Percentiles rank a stretch among this genome's conserved stretches.
Evolutionary conservation across 192 early-diverging fungal genomes (phyloP).

Genomic region (Backusella liffmaniae): DNA sequence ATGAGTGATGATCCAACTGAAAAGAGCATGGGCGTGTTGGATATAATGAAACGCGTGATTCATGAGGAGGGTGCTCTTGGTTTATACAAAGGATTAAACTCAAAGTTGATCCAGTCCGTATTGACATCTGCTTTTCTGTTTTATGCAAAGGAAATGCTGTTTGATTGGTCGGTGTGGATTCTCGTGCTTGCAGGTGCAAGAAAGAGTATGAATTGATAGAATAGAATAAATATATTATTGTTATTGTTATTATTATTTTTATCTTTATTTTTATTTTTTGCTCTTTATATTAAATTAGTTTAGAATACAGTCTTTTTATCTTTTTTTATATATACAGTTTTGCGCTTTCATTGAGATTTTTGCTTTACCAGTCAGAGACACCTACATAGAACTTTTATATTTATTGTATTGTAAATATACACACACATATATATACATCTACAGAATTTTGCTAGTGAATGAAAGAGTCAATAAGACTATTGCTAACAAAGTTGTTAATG

Average conservation of each 20-base stretch:
- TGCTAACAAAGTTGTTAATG: no score
- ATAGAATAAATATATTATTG: background rate
- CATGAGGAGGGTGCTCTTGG: conserved; percentile 75
- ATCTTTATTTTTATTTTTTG: background rate
- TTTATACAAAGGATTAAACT: conserved; percentile 83
- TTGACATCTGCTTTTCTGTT: conserved; percentile 92
- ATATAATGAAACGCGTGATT: background rate
- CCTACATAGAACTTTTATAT: no score
- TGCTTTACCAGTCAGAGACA: no score
- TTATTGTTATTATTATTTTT: no score
- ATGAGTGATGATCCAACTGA: conserved; percentile 8
- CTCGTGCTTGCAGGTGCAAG: conserved; percentile 27
- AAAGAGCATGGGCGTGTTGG: background rate
- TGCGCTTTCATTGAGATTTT: background rate
- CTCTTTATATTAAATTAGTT: no score
- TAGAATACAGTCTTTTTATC: no score
- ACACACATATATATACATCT: no score
- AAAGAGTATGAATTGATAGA: background rate
- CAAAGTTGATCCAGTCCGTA: conserved; percentile 92
- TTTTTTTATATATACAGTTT: no score
- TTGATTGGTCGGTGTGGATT: conserved; percentile 56
- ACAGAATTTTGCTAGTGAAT: no score
- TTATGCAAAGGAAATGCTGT: conserved; percentile 80
- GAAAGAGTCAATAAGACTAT: no score
- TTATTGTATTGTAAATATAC: no score